Base-by-base conservation (phyloP, 331 rosid genomes). In the Saraca asoca region DNA sequence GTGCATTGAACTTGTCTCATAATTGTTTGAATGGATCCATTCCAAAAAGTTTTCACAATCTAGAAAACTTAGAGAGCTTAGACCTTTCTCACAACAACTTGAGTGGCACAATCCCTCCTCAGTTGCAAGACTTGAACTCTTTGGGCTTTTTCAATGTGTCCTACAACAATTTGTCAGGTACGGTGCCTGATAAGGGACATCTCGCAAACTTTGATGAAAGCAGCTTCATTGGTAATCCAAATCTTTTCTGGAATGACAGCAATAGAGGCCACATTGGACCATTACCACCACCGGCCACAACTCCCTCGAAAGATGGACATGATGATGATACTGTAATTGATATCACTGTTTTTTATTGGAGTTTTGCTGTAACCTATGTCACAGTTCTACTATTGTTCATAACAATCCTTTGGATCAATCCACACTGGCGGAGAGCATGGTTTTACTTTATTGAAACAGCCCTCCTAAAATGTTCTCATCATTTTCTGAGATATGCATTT, bases 21-120 rank as follows among this genome's bases (percentile, higher is more conserved):
- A 62, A 51, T 12, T 10, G 12, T 6, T 52, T 71, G 15, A 6
- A 12, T 13, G 75, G 75, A 14, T 12, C 46, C 0, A 62, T 71
- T 24, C 69, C 70, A 38, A 5, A 37, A 9, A 29, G 12, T 12
- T 16, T 70, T 5, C 60, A 59, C 6, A 50, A 70, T 0, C 10
- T 70, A 3, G 34, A 2, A n/a, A 3, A 34, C 10, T 18, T 70
- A 17, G 62, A 70, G n/a, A 70, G 68, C 14, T 13, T 60, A 5
- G 69, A 69, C 20, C 58, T 69, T 31, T 69, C 74, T 4, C 20
- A 24, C 50, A 68, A 68, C 37, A 53, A 31, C 5, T 60, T 70
- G 62, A 70, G 37, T 38, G 62, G 55, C 4, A 13, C 3, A 10
- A 69, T 69, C 7, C 74, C 66, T 34, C 8, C 11, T 8, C 24